phyloP scores from a whole-genome alignment of 306 rosid species.

The Crataegus laevigata region DNA sequence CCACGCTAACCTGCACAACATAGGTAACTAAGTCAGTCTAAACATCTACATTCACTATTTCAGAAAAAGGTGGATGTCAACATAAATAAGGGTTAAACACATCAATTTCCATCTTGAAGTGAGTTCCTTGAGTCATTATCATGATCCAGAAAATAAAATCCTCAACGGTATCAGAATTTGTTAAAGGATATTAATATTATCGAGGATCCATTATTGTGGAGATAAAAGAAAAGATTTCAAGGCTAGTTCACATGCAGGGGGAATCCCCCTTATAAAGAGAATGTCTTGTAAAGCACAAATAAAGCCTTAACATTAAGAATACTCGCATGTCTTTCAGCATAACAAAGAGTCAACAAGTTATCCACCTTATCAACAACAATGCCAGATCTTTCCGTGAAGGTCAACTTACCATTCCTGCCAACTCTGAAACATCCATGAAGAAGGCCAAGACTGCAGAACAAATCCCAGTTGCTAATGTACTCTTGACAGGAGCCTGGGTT shows the following conservation, averaged over 20 bases:
- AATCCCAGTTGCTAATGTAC: constrained; percentile 70
- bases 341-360: neutral
- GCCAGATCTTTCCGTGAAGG: neutral
- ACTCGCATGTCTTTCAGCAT: neutral
- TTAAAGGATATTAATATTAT: neutral
- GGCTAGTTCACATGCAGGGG: neutral
- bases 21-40: constrained; percentile 4
- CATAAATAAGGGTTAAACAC: neutral
- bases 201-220: neutral
- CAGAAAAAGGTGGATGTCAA: neutral
- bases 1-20: constrained; percentile 72
- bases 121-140: neutral
- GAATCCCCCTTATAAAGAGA: neutral
- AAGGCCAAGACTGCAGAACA: constrained; percentile 57
- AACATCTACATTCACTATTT: neutral
- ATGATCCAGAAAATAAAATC: neutral
- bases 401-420: constrained; percentile 78
- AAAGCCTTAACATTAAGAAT: neutral
- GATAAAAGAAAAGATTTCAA: neutral
- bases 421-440: constrained; percentile 71
- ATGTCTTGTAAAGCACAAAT: neutral
- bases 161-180: neutral
- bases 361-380: neutral
- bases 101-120: neutral
- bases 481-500: constrained; percentile 44